phyloP scores from a whole-genome alignment of 2,329 filamentous ascomycete species.

The Calonectria pseudoreteaudii region DNA sequence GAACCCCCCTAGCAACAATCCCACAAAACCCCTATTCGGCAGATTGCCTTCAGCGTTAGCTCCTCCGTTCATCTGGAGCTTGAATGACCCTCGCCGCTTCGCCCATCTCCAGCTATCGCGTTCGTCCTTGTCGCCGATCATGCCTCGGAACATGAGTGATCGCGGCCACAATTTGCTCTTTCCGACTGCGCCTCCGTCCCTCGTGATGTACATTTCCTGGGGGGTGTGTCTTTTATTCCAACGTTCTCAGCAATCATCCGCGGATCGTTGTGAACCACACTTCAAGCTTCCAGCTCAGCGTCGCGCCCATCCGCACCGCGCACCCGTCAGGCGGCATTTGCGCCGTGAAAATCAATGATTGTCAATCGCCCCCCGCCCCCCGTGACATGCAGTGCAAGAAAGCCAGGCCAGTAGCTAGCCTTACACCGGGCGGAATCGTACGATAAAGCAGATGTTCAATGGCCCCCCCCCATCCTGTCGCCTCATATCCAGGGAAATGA shows the following conservation, averaged over 20 bases:
- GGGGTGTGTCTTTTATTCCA: not conserved
- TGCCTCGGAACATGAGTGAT: constrained; percentile 33
- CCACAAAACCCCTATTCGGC: constrained; percentile 37
- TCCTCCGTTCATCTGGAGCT: constrained; percentile 30
- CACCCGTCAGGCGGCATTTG: constrained; percentile 7
- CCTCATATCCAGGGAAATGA: constrained; percentile 31
- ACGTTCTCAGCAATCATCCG: not conserved
- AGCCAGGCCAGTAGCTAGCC: not conserved
- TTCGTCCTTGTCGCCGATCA: constrained; percentile 38
- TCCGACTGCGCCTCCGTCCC: constrained; percentile 30
- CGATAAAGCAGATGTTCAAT: constrained; percentile 27
- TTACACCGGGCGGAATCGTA: constrained; percentile 30
- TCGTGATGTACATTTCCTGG: not conserved
- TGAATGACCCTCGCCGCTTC: constrained; percentile 31
- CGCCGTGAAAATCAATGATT: not conserved
- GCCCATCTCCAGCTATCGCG: constrained; percentile 24
- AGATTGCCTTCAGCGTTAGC: constrained; percentile 38
- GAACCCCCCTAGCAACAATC: constrained; percentile 6
- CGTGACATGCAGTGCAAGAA: constrained; percentile 35
- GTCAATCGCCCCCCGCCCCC: constrained; percentile 5
- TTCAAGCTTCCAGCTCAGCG: not conserved
- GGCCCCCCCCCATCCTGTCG: constrained; percentile 14
- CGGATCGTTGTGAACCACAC: not conserved
- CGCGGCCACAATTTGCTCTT: constrained; percentile 26
- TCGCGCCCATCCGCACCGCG: not conserved